Base-by-base conservation (phyloP, 2,329 filamentous ascomycete genomes). In the Cytospora piceae region DNA sequence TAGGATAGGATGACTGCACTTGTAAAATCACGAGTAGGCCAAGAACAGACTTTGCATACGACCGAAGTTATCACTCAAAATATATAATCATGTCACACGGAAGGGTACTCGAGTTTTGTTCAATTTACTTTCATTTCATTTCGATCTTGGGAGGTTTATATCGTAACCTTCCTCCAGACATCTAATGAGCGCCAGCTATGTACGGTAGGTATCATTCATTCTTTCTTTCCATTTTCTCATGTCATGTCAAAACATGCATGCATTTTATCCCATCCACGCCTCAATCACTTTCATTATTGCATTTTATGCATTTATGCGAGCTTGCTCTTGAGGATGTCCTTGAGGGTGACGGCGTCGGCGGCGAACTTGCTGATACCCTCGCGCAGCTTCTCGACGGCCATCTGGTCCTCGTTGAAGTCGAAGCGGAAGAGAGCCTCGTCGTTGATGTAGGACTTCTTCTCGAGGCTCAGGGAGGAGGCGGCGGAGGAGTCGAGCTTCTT, bases 351-450 rank as follows among this genome's bases (percentile, higher is more conserved):
- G 72, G 95, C 94, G 77, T 99, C 95, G 73, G 95, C 95, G 67
- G 95, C 94, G 77, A 99, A 99, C 85, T 97, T 97, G 86, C 92
- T 96, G 86, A 99, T 99, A 82, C 95, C 95, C 84, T 99, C 95
- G 69, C 94, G 92, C 74, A 99, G 89, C 91, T 99, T 99, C 90
- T 98, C 94, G 72, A 96, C 93, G 70, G 92, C 95, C 95, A 99
- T 99, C 80, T 94, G 91, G 77, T 99, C 93, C 87, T 99, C 95
- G 87, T 99, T 99, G 89, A 99, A 97, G 82, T 94, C 91, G 85
- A 97, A 99, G 80, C 95, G 93, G 94, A 98, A 99, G 58, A 81
- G 76, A 62, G 93, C 75, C 87, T 99, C 95, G 81, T 95, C 85
- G 77, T 90, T 87, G 81, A 99, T 90, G 87, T 97, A 99, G 66